Evolutionary conservation across 2,329 filamentous ascomycete genomes (phyloP).

Genomic region (Juglanconis juglandina): DNA sequence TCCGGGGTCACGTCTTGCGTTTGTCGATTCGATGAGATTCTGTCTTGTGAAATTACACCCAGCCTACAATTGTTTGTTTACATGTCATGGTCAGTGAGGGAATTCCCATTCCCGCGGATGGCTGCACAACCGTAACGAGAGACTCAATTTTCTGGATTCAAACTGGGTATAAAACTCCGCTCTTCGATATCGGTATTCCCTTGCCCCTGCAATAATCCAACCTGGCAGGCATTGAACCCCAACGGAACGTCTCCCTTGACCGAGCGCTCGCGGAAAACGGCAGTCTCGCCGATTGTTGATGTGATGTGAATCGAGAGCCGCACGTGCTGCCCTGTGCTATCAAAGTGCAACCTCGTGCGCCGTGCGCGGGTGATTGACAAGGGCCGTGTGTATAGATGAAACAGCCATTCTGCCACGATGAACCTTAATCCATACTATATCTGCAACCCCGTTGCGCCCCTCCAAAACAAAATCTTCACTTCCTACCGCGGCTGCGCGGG

Average conservation of each 20-base stretch:
- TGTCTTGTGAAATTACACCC: constrained; percentile 13
- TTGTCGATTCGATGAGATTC: constrained; percentile 10
- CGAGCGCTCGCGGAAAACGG: not conserved
- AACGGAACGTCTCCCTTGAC: not conserved
- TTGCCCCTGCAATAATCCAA: constrained; percentile 1
- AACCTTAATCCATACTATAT: constrained; percentile 8
- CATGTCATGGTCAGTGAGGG: constrained; percentile 8
- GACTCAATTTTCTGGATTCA: not conserved
- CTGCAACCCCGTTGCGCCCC: not conserved
- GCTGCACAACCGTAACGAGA: not conserved
- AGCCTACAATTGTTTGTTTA: constrained; percentile 3
- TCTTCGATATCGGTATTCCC: not conserved
- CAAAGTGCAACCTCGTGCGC: constrained; percentile 3
- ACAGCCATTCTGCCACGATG: constrained; percentile 2
- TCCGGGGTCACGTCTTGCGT: constrained; percentile 7
- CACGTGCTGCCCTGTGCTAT: not conserved
- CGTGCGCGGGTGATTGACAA: constrained; percentile 15
- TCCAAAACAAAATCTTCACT: constrained; percentile 1
- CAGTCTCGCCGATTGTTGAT: not conserved
- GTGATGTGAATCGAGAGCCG: not conserved
- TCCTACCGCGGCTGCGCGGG: not conserved
- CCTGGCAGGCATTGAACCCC: not conserved
- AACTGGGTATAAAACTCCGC: not conserved
- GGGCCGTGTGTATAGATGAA: constrained; percentile 7
- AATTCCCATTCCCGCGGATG: too few species aligned